Base-by-base conservation (phyloP, 2,329 filamentous ascomycete genomes). In the Exserohilum turcica region DNA sequence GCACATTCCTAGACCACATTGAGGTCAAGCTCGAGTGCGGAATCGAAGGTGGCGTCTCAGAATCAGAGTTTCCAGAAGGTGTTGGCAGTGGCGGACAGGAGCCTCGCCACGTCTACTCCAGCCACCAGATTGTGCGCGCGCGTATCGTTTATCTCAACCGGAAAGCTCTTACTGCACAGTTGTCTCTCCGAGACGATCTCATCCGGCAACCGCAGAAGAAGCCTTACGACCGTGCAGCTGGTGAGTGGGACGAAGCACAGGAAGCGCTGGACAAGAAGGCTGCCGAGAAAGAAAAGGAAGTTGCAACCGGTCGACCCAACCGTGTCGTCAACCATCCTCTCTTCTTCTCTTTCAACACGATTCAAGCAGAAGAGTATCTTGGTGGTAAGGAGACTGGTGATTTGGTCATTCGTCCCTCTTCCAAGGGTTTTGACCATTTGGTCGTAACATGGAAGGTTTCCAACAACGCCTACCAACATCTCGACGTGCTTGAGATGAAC, bases 401-500 rank as follows among this genome's bases (percentile, higher is more conserved):
- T 73, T 89, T 95, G 49, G 91, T 99, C 56, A 97, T 99, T 68
- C 88, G 94, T 38, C 93, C 94, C 3, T 97, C 92, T 0, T 96
- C 92, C 24, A 96, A 96, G 74, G 94, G 94, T 38, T 89, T 91
- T 53, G 94, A 99, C 73, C 94, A 99, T 78, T 81, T 99, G 49
- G 92, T 93, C 6, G 86, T 99, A 40, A 99, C 94, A 0, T 99
- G 94, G 94, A 99, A 99, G 79, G 92, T 99, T 12, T 89, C 91
- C 1, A 92, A 97, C 72, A 89, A 89, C 54, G 87, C 97, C n/a
- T 99, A 92, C 74, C 92, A 99, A 76, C 94, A 99, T 74, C 91
- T 99, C 60, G 94, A 99, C 75, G 93, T 99, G 29, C 83, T 99
- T 33, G 94, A 99, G 77, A 82, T 99, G 69, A 91, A 96, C 75